Evolutionary conservation across 805 yeast genomes (phyloP).

Genomic region (Ogataea minuta): DNA sequence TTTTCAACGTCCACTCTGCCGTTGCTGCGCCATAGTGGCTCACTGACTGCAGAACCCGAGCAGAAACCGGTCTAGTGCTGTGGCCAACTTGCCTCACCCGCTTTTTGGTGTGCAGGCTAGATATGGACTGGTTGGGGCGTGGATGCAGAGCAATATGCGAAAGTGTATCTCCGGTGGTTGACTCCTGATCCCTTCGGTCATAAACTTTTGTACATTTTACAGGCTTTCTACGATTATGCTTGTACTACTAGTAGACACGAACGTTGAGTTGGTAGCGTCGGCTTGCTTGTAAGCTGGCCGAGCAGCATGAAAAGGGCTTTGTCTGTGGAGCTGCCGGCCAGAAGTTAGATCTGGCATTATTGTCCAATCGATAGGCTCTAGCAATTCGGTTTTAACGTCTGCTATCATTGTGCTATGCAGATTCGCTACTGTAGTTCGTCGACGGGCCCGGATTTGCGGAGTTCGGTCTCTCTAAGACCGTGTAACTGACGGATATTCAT

Average conservation of each 20-base stretch:
- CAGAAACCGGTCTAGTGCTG: slow-evolving; percentile 1
- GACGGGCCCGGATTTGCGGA: too few relatives aligned
- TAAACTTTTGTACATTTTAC: slow-evolving; percentile 42
- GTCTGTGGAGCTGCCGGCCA: too few relatives aligned
- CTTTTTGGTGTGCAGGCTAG: not conserved
- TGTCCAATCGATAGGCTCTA: too few relatives aligned
- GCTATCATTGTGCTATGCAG: too few relatives aligned
- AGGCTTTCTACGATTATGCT: not conserved
- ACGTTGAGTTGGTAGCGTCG: not conserved
- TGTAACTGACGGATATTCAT: too few relatives aligned
- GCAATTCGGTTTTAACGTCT: too few relatives aligned
- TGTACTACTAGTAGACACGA: not conserved
- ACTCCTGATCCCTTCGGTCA: slow-evolving; percentile 51
- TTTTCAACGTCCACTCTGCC: slow-evolving; percentile 4
- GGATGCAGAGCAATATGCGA: slow-evolving; percentile 15
- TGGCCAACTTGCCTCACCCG: slow-evolving; percentile 9
- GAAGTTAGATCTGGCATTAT: too few relatives aligned
- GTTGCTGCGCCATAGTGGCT: slow-evolving; percentile 3
- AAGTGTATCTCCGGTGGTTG: slow-evolving; percentile 56
- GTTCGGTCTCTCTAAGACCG: too few relatives aligned
- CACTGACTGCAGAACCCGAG: not conserved
- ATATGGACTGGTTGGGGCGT: slow-evolving; percentile 2
- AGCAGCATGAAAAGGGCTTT: too few relatives aligned
- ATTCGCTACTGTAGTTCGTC: too few relatives aligned
- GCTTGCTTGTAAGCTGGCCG: not conserved